A percentile compares a stretch with the other conserved stretches of the same genome.
Conservation (phyloP, 164 flowering plant species). For the Nymphaea thermarum region DNA sequence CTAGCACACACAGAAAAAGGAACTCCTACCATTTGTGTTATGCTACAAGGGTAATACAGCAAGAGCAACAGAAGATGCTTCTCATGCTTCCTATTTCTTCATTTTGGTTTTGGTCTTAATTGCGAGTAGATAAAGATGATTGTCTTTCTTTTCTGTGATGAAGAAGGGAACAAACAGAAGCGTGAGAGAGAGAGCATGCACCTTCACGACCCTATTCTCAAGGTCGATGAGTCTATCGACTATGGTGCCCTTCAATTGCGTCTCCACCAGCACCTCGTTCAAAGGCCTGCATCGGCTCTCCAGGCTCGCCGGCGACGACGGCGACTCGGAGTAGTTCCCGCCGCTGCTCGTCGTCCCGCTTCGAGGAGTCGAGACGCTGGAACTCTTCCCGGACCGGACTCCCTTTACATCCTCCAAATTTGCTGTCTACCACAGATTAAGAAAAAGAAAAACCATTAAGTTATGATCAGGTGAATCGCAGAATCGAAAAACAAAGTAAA, state of each 20-base stretch:
- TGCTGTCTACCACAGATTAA: slow-evolving; percentile 21
- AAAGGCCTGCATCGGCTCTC: slow-evolving; percentile 72
- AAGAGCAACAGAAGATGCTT: not conserved
- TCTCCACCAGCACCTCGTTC: slow-evolving; percentile 40
- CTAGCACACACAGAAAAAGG: not conserved
- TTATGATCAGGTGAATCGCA: not conserved
- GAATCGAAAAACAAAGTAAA: not conserved
- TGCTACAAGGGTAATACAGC: not conserved
- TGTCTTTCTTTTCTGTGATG: too few species aligned
- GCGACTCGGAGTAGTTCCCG: slow-evolving; percentile 12
- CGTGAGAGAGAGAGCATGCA: not conserved
- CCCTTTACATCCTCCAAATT: slow-evolving; percentile 58
- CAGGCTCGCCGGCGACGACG: slow-evolving; percentile 37
- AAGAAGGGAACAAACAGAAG: too few species aligned
- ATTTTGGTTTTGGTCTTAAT: too few species aligned
- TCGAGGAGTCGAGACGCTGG: slow-evolving; percentile 33
- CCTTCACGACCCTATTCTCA: slow-evolving; percentile 55
- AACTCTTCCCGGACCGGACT: slow-evolving; percentile 32
- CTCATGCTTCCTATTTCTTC: too few species aligned
- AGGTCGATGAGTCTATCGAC: slow-evolving; percentile 42
- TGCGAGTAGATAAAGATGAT: too few species aligned
- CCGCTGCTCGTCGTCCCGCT: slow-evolving; percentile 27
- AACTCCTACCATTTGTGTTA: not conserved
- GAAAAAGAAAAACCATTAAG: not conserved
- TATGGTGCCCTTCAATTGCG: slow-evolving; percentile 48